Conservation (phyloP, 2,329 filamentous ascomycete species). For the Escovopsis sp. region DNA sequence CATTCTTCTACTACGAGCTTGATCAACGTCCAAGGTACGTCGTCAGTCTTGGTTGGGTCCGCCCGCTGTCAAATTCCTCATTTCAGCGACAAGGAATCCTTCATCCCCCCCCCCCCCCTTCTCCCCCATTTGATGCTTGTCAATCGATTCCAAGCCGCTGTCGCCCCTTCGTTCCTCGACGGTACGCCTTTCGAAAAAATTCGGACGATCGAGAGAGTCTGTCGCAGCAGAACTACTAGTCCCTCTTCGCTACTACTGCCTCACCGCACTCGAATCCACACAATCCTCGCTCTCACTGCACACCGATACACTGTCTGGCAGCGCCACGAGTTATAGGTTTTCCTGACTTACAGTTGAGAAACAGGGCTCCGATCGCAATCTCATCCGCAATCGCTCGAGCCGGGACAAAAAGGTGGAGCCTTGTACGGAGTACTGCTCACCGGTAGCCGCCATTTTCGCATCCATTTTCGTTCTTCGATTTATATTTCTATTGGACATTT, state of each 20-base stretch:
- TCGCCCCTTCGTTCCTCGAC: conserved; percentile 12
- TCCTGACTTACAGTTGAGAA: neutral
- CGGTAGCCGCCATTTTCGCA: conserved; percentile 3
- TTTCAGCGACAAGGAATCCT: conserved; percentile 27
- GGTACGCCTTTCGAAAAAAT: conserved; percentile 8
- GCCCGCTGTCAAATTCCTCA: conserved; percentile 24
- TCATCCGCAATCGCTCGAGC: neutral
- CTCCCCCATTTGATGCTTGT: neutral
- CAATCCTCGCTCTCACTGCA: conserved; percentile 6
- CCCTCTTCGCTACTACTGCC: conserved; percentile 21
- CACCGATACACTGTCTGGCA: neutral
- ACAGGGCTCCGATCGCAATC: neutral
- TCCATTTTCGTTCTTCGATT: neutral
- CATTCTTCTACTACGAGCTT: conserved; percentile 7
- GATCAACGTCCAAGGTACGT: conserved; percentile 6
- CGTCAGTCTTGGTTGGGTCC: conserved; percentile 9
- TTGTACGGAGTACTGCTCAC: conserved; percentile 1
- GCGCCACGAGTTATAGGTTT: neutral
- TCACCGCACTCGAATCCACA: conserved; percentile 3
- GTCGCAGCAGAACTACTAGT: conserved; percentile 4
- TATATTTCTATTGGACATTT: neutral
- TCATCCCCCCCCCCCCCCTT: neutral
- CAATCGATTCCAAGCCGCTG: conserved; percentile 16
- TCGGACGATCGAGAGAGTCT: conserved; percentile 12
- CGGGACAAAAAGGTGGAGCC: neutral